Conservation (phyloP, 2,329 filamentous ascomycete species). For the Exophiala sideris region DNA sequence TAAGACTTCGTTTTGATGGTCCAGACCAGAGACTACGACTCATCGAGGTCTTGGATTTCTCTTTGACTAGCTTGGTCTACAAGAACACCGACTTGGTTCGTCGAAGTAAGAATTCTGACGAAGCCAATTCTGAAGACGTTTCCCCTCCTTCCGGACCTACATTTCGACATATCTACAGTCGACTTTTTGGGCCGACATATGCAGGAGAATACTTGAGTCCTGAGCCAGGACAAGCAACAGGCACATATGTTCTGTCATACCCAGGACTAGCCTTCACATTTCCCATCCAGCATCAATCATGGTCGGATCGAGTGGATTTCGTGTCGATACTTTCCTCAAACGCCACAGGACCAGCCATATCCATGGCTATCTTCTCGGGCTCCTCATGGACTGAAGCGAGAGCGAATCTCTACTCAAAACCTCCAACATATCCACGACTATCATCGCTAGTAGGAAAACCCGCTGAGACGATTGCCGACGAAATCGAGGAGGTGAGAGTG, state of each 20-base stretch:
- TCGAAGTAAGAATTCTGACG: conserved; percentile 42
- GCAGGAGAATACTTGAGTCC: conserved; percentile 85
- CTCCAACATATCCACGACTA: conserved; percentile 70
- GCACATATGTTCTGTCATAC: conserved; percentile 88
- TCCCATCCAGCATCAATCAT: conserved; percentile 68
- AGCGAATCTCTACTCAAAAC: conserved; percentile 69
- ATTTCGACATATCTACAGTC: conserved; percentile 87
- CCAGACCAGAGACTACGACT: conserved; percentile 86
- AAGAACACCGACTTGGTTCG: conserved; percentile 77
- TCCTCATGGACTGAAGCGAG: conserved; percentile 86
- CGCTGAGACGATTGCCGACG: conserved; percentile 79
- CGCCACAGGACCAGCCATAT: conserved; percentile 70
- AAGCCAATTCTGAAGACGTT: conserved; percentile 32
- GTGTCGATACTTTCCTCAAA: conserved; percentile 80
- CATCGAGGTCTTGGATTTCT: conserved; percentile 88
- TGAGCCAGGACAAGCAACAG: conserved; percentile 51
- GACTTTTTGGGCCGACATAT: conserved; percentile 89
- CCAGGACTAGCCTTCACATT: conserved; percentile 94
- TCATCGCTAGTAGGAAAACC: conserved; percentile 66
- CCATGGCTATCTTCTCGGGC: conserved; percentile 88
- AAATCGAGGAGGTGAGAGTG: conserved; percentile 76
- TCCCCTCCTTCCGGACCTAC: conserved; percentile 59
- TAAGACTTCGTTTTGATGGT: conserved; percentile 89
- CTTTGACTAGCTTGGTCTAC: conserved; percentile 78
- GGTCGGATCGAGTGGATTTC: conserved; percentile 72